A percentile compares a stretch with the other conserved stretches of the same genome.
phyloP scores from a whole-genome alignment of 257 asterid genomes.

The Jacaranda mimosifolia region DNA sequence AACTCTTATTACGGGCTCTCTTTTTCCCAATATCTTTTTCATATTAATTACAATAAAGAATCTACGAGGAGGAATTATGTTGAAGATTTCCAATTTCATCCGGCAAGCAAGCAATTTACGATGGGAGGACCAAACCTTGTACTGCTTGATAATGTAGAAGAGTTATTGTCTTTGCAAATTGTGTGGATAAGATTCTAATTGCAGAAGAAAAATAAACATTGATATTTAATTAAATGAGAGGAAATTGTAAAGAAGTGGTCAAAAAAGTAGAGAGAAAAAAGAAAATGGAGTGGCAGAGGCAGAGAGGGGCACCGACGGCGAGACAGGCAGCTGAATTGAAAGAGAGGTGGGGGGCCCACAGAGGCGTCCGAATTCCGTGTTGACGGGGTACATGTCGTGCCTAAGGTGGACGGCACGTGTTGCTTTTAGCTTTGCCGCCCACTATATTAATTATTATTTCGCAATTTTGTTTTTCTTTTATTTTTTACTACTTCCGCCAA shows the following conservation, averaged over 20 bases:
- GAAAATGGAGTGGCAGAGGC: slow-evolving; percentile 10
- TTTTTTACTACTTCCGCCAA: background rate
- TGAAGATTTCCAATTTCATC: too few relatives aligned
- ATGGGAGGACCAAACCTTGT: too few relatives aligned
- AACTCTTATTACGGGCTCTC: too few relatives aligned
- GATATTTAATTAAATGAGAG: background rate
- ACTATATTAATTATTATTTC: slow-evolving; percentile 11
- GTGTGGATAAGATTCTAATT: background rate
- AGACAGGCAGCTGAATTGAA: slow-evolving; percentile 33
- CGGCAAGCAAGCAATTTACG: too few relatives aligned
- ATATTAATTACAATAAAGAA: too few relatives aligned
- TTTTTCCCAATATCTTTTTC: too few relatives aligned
- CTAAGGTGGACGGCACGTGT: slow-evolving; percentile 72
- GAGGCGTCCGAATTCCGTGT: slow-evolving; percentile 58
- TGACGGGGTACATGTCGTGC: slow-evolving; percentile 74
- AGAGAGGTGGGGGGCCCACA: slow-evolving; percentile 40
- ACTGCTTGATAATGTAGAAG: background rate
- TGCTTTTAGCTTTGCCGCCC: slow-evolving; percentile 51
- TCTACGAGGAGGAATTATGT: too few relatives aligned
- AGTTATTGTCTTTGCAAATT: background rate
- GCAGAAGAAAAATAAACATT: background rate
- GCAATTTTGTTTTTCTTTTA: background rate
- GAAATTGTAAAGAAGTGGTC: background rate
- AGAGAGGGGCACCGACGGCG: slow-evolving; percentile 45
- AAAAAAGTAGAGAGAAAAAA: slow-evolving; percentile 23